These are phyloP conservation scores for Leptosphaerulina australis DNA, from an alignment of 2,329 filamentous ascomycete genomes.

Conservation along the genomic window DNA sequence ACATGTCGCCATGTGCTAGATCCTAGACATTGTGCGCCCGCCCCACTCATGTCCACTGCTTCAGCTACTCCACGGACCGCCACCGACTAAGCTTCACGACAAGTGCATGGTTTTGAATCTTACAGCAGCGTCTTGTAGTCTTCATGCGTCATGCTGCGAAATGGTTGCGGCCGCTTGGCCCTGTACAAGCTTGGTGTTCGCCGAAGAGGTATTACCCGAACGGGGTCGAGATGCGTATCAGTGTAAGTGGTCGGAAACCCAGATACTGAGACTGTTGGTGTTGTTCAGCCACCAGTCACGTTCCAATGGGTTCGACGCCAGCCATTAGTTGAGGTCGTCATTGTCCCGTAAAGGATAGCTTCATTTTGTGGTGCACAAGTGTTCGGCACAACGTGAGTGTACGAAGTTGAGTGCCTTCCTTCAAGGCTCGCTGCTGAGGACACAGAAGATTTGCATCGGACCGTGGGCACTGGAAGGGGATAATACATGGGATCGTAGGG, in stretches of 20 bases:
- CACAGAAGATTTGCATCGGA: slow-evolving; percentile 27
- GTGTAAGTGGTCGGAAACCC: not conserved
- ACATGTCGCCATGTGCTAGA: not conserved
- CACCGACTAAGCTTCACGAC: slow-evolving; percentile 21
- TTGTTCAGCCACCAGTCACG: slow-evolving; percentile 36
- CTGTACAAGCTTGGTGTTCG: not conserved
- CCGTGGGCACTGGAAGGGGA: slow-evolving; percentile 39
- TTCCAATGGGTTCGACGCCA: slow-evolving; percentile 47
- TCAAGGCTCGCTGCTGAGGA: slow-evolving; percentile 8
- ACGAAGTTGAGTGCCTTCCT: slow-evolving; percentile 24
- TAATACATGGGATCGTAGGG: slow-evolving; percentile 46
- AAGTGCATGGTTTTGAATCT: slow-evolving; percentile 3
- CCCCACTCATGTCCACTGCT: slow-evolving; percentile 24
- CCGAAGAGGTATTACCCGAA: not conserved
- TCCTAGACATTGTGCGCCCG: not conserved
- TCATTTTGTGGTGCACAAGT: slow-evolving; percentile 24
- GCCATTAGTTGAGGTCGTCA: slow-evolving; percentile 38
- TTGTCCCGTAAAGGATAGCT: slow-evolving; percentile 30
- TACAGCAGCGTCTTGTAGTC: slow-evolving; percentile 1
- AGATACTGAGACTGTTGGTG: not conserved
- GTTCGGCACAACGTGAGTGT: slow-evolving; percentile 37
- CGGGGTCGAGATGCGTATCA: not conserved
- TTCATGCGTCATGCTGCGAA: slow-evolving; percentile 1
- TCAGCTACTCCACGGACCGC: slow-evolving; percentile 38
- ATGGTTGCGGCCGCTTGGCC: not conserved